Evolutionary conservation across 1,284 basidiomycete species (phyloP), one percentile per base, ranked within the genome.

Genomic region (Fistulinella cinereoalba): DNA sequence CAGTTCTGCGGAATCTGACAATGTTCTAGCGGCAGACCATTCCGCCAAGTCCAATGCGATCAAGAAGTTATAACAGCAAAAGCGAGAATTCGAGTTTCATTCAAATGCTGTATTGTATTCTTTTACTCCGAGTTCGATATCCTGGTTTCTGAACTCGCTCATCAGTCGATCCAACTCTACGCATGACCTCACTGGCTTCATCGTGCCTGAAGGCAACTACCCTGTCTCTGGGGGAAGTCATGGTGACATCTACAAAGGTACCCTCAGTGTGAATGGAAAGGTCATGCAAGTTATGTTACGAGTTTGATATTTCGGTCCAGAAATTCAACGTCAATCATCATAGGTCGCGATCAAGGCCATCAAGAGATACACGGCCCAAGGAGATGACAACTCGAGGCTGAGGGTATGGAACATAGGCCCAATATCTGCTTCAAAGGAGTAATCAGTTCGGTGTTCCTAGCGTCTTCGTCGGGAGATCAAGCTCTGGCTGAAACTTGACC

Each of bases 261-360:
- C 16, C 1, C 45, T 63, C 46, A 44, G 28, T 12, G 1, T 60
- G 16, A 50, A 55, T 15, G 54, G 49, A 19, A 42, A 1, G 37
- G 0, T 25, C 34, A 52, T 62, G 38, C 50, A 16, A 45, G 61
- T 61, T 54, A 31, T 36, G 58, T 60, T 19, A 5, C 46, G 16
- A 1, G 7, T 19, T 34, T 6, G 16, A 4, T 16, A 25, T 15
- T 9, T 16, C 10, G 6, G 25, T 6, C 3, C 2, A 31, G 15
- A 21, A 24, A 31, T 49, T 50, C 0, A 57, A 33, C 13, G 1
- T 18, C n/a, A 13, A 23, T 37, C 4, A 5, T 24, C n/a, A 7
- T 28, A 60, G 58, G 58, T 60, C 13, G 61, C 61, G 1, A 47
- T 60, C 28, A 60, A 60, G 32, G 58, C 44, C 3, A 60, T 60